Conservation (phyloP, 2,329 filamentous ascomycete genomes). For the Plenodomus tracheiphilus region DNA sequence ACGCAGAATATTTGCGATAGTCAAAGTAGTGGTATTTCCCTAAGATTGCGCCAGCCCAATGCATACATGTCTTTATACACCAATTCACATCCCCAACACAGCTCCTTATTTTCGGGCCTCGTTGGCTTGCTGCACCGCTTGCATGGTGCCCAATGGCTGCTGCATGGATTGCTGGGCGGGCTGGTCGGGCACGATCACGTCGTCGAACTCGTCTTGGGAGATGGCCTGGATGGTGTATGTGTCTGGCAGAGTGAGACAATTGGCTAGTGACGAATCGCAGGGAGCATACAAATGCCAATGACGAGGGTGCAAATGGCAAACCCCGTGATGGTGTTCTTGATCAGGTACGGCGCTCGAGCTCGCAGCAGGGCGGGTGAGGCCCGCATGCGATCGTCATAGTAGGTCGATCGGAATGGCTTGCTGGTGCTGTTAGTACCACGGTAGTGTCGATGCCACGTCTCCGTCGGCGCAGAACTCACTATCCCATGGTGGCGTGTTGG, state of each 20-base stretch:
- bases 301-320: conserved; percentile 73
- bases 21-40: conserved; percentile 5
- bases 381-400: conserved; percentile 87
- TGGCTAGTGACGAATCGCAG: background rate
- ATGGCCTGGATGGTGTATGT: conserved; percentile 78
- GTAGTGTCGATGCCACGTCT: background rate
- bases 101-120: conserved; percentile 30
- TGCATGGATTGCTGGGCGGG: conserved; percentile 55
- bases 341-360: conserved; percentile 85
- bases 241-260: conserved; percentile 51
- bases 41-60: conserved; percentile 33
- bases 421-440: conserved; percentile 23
- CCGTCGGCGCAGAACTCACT: conserved; percentile 30
- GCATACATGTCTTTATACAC: conserved; percentile 31
- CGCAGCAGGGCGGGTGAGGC: conserved; percentile 89
- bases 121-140: conserved; percentile 36
- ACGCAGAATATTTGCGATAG: background rate
- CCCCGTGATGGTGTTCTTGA: conserved; percentile 86
- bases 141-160: conserved; percentile 28
- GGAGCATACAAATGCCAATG: conserved; percentile 75
- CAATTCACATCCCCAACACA: conserved; percentile 20
- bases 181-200: conserved; percentile 84
- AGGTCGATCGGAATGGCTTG: conserved; percentile 67
- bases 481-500: conserved; percentile 36
- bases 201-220: conserved; percentile 95